These are phyloP conservation scores for Plasmodium fragile DNA, from an alignment of 169 alveolate genomes.

Conservation along the genomic window DNA sequence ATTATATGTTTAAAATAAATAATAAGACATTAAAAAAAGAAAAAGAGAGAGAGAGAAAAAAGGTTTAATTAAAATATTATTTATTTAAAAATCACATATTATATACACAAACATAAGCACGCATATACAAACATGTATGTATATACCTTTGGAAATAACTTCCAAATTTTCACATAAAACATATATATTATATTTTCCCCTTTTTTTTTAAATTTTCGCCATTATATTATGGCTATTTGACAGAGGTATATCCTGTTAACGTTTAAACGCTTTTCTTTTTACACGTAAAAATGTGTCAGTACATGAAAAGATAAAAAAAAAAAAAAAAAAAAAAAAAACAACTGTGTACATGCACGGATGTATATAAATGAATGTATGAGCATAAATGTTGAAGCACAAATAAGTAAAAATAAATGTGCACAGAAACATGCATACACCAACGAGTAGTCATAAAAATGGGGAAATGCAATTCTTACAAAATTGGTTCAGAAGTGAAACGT, in stretches of 20 bases:
- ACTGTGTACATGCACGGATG: not conserved
- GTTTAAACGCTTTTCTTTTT: not conserved
- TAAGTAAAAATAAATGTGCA: not conserved
- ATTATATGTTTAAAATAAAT: not conserved
- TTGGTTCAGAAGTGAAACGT: slow-evolving; percentile 9
- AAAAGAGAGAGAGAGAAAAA: not conserved
- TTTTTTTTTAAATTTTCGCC: not conserved
- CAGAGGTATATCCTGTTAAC: not conserved
- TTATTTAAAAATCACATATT: not conserved
- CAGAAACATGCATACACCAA: slow-evolving; percentile 8
- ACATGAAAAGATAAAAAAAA: not conserved
- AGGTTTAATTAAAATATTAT: not conserved
- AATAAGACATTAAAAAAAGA: not conserved
- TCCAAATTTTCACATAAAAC: slow-evolving; percentile 24
- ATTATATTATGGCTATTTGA: not conserved
- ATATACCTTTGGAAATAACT: not conserved
- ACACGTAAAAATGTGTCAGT: not conserved
- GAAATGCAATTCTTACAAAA: slow-evolving; percentile 27
- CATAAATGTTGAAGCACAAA: not conserved
- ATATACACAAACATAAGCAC: not conserved
- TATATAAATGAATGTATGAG: not conserved
- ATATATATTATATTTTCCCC: slow-evolving; percentile 6
- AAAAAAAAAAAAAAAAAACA: not conserved
- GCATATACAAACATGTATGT: not conserved
- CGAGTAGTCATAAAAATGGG: not conserved